Conservation (phyloP, 2,329 filamentous ascomycete genomes). For the Monilinia fructigena region DNA sequence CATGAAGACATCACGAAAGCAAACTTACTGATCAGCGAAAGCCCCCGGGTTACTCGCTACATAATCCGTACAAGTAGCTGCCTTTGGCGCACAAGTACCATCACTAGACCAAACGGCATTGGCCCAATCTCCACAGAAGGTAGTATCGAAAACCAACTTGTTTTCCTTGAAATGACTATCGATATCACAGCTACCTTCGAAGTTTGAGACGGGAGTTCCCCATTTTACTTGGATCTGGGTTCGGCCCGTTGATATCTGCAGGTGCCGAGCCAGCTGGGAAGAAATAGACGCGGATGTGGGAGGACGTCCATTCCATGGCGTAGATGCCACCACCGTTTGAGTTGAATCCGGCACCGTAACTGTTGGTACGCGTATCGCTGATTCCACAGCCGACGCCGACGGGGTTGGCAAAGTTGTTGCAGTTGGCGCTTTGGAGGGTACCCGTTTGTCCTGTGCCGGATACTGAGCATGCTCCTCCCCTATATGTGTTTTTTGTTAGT, state of each 20-base stretch:
- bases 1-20: accelerated
- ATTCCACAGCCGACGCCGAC: constrained; percentile 26
- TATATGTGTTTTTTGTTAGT: not conserved
- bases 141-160: constrained; percentile 76
- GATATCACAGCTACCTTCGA: constrained; percentile 68
- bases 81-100: constrained; percentile 50
- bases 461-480: constrained; percentile 9
- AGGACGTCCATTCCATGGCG: constrained; percentile 65
- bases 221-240: constrained; percentile 63
- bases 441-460: not conserved
- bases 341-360: constrained; percentile 65
- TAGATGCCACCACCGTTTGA: constrained; percentile 62
- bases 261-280: constrained; percentile 65
- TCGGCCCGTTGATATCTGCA: constrained; percentile 58
- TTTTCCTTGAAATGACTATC: constrained; percentile 67
- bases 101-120: constrained; percentile 50
- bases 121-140: constrained; percentile 86
- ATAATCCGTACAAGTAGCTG: constrained; percentile 67
- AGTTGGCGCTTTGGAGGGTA: constrained; percentile 13
- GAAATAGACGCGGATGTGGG: constrained; percentile 65
- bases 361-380: constrained; percentile 29
- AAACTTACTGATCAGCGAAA: constrained; percentile 64
- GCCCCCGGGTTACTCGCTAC: constrained; percentile 68
- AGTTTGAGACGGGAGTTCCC: constrained; percentile 62
- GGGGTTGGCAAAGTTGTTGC: constrained; percentile 4